Percentiles rank a stretch among this genome's conserved stretches.
Conservation (phyloP, 768 basidiomycete species). For the Termitomyces heimii region DNA sequence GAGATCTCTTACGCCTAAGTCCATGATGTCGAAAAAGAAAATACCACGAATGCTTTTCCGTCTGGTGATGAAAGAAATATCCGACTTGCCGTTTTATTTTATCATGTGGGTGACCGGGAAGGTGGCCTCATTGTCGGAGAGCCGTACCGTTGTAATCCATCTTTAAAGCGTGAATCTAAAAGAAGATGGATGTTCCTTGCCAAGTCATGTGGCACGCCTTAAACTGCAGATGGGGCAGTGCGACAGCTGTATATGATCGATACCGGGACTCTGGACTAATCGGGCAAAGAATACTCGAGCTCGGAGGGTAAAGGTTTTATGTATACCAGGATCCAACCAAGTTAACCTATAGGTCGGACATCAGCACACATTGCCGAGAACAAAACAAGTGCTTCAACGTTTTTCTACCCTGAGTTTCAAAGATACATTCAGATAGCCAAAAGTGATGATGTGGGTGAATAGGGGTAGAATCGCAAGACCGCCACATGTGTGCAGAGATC, state of each 20-base stretch:
- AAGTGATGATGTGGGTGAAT: background rate
- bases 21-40: background rate
- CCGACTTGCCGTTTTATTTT: background rate
- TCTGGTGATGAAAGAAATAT: background rate
- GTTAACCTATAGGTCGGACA: background rate
- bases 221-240: background rate
- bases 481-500: background rate
- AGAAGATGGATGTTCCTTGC: background rate
- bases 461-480: background rate
- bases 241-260: background rate
- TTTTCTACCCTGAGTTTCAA: background rate
- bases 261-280: slow-evolving; percentile 1
- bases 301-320: background rate
- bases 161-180: background rate
- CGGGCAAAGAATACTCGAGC: background rate
- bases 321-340: background rate
- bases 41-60: too few relatives aligned
- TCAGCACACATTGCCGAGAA: background rate
- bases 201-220: background rate
- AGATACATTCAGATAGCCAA: background rate
- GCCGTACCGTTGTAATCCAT: background rate
- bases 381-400: background rate
- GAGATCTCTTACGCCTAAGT: too few relatives aligned
- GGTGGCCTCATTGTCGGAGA: background rate
- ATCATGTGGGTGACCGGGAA: background rate